These are phyloP conservation scores for Fusarium irregulare DNA, from an alignment of 2,329 filamentous ascomycete species.

Conservation along the genomic window DNA sequence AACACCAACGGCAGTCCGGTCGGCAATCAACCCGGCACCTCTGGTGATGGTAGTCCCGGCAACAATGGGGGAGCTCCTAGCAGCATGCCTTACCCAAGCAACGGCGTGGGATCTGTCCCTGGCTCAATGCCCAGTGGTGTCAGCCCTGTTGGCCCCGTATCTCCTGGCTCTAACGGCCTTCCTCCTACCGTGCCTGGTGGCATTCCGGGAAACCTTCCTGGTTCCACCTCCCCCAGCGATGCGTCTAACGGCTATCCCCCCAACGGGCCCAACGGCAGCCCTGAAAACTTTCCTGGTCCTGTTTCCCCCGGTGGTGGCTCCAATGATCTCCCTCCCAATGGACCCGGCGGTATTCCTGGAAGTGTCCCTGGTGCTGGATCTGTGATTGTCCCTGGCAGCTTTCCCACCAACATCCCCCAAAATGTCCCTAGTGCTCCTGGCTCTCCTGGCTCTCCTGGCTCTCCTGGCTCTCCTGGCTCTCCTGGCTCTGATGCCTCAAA, in stretches of 20 bases:
- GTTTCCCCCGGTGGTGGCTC: conserved; percentile 19
- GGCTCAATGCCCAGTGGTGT: conserved; percentile 25
- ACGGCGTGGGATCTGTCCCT: conserved; percentile 30
- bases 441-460: neutral
- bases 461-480: neutral
- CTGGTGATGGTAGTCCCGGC: conserved; percentile 23
- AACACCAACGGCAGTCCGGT: conserved; percentile 21
- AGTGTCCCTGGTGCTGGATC: conserved; percentile 7
- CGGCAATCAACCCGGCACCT: conserved; percentile 13
- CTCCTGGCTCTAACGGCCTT: conserved; percentile 25
- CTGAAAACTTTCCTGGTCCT: conserved; percentile 23
- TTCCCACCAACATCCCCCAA: too few species aligned
- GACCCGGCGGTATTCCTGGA: conserved; percentile 3
- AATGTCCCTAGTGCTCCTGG: conserved; percentile 26
- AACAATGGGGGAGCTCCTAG: conserved; percentile 31
- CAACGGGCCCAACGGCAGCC: conserved; percentile 8
- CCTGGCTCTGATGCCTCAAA: conserved; percentile 18
- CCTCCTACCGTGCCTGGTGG: conserved; percentile 19
- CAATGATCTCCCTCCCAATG: conserved; percentile 23
- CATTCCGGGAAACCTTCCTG: conserved; percentile 1
- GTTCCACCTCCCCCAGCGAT: conserved; percentile 14
- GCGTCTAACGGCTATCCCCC: conserved; percentile 28
- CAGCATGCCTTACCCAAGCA: conserved; percentile 22
- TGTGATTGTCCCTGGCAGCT: too few species aligned
- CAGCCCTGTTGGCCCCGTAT: conserved; percentile 6